phyloP scores from a whole-genome alignment of 106 monocot genomes.

The Dendrobium nobile region DNA sequence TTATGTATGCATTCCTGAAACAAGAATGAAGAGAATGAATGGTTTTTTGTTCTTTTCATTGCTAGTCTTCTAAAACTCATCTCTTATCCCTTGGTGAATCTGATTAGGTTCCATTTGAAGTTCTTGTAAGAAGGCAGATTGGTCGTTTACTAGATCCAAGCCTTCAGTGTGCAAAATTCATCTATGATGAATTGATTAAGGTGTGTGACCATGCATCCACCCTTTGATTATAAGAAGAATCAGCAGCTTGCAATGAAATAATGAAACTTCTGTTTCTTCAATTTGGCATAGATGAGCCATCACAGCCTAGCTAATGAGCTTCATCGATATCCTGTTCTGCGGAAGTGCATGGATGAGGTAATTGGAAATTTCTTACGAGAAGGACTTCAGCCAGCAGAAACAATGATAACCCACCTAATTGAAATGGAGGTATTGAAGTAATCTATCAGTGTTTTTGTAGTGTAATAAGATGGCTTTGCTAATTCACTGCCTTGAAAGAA shows the following conservation, averaged over 20 bases:
- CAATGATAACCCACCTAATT: conserved; percentile 93
- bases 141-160: conserved; percentile 92
- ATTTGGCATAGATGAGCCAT: conserved; percentile 74
- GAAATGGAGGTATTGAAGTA: conserved; percentile 81
- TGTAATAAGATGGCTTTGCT: background rate
- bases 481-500: background rate
- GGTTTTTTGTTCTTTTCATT: background rate
- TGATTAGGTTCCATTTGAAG: conserved; percentile 93
- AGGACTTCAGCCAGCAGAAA: conserved; percentile 86
- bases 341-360: conserved; percentile 91
- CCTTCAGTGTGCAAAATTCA: conserved; percentile 94
- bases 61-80: background rate
- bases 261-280: background rate
- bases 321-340: conserved; percentile 82
- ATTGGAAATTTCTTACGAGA: conserved; percentile 89
- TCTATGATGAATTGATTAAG: conserved; percentile 97
- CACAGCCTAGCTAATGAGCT: conserved; percentile 73
- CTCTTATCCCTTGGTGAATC: background rate
- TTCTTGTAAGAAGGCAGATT: conserved; percentile 92
- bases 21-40: background rate
- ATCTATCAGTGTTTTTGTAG: background rate
- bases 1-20: background rate
- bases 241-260: background rate
- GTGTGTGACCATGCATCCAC: conserved; percentile 25
- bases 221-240: background rate